phyloP scores from a whole-genome alignment of 1,284 basidiomycete species.

The Sanghuangporus sanghuang region DNA sequence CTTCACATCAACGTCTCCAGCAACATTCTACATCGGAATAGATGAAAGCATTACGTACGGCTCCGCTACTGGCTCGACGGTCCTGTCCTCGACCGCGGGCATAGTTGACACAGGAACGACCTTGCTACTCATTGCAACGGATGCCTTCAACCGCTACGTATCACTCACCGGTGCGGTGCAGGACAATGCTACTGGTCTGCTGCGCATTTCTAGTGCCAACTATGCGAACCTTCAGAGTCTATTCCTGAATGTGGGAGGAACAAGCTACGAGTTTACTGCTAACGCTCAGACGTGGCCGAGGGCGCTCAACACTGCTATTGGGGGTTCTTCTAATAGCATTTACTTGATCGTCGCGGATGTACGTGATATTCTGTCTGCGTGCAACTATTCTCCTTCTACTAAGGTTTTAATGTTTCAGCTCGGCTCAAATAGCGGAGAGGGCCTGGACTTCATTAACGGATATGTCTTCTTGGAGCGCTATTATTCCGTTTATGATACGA shows the following conservation, averaged over 20 bases:
- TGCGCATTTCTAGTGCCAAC: constrained; percentile 13
- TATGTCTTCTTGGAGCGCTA: constrained; percentile 20
- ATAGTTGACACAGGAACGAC: constrained; percentile 24
- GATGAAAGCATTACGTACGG: constrained; percentile 29
- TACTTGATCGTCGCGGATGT: constrained; percentile 20
- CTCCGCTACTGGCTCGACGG: constrained; percentile 2
- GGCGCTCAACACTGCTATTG: constrained; percentile 19
- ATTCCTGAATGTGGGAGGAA: constrained; percentile 18
- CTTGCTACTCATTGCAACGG: constrained; percentile 17
- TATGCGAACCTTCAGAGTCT: constrained; percentile 18
- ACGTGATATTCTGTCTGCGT: neutral
- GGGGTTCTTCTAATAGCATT: constrained; percentile 17
- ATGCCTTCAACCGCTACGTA: constrained; percentile 19
- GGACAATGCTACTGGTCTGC: constrained; percentile 19
- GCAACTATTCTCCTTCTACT: neutral
- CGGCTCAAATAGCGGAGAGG: constrained; percentile 10
- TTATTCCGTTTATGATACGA: constrained; percentile 22
- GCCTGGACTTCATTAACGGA: constrained; percentile 22
- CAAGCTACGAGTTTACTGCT: constrained; percentile 18
- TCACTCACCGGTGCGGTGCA: constrained; percentile 14
- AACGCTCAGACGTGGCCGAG: constrained; percentile 21
- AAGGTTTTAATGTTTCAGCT: constrained; percentile 3
- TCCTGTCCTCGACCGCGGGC: constrained; percentile 21
- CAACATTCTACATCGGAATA: constrained; percentile 31
- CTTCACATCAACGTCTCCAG: constrained; percentile 22